Evolutionary conservation across 352 stramenopile genomes (phyloP), one percentile per base, ranked within the genome.

Genomic region (Globisporangium radiosum): DNA sequence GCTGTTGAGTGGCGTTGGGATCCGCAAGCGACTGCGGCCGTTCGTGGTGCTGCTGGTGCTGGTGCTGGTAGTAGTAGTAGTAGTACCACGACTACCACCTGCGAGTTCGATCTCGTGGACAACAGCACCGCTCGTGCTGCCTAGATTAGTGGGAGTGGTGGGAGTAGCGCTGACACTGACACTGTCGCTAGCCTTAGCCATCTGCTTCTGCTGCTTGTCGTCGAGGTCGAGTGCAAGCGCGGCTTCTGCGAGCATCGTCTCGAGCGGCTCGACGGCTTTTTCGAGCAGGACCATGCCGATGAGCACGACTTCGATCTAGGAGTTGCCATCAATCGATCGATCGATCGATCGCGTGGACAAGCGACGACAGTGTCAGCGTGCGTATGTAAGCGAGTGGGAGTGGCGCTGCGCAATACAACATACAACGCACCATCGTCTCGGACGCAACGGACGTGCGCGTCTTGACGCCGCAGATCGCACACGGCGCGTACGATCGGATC

Each of bases 391-490:
- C n/a, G 43, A 47, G 43, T 15, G 10, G 11, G 43, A 47, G 9
- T 11, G 4, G 19, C 15, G 50, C 40, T n/a, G 7, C 10, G 39
- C 10, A 49, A 15, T 7, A 15, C 14, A 33, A 53, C 43, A 4
- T 25, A 11, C 11, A 43, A 9, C 68, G 2, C 65, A 91, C 85
- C 78, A 92, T 94, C 5, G 85, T 92, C 66, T 92, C 85, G 14
- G 78, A 90, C 0, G 85, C 83, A 17, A 94, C 73, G 0, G 82
- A 68, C 5, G 81, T 71, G 38, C 85, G 70, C 19, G 83, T 92
- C 60, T 92, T 92, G 15, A 94, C 69, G 2, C 85, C 85, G 51
- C 82, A 94, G 39, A 94, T 89, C 15, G 79, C 83, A 65, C 85
- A 94, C 9, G 85, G 85, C n/a, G 85, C 77, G 54, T 92, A 91